Evolutionary conservation across 1,139 yeast genomes (phyloP).

Genomic region (Barnettozyma hawaiiensis): DNA sequence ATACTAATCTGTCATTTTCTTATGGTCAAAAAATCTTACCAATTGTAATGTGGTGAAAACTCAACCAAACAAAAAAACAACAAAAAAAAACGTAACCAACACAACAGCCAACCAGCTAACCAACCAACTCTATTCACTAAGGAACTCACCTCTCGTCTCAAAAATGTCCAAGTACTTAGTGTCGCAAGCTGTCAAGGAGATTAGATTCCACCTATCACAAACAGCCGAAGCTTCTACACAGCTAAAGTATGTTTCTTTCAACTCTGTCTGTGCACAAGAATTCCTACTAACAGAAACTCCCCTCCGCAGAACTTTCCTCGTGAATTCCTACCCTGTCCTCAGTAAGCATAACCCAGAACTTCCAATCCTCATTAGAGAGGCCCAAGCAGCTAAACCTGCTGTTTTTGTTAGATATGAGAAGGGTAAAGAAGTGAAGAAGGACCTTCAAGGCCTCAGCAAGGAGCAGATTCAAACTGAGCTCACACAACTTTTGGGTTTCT

Average conservation of each 20-base stretch:
- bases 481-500: conserved; percentile 15
- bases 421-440: conserved; percentile 21
- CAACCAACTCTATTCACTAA: too few relatives aligned
- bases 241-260: conserved; percentile 17
- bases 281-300: conserved; percentile 11
- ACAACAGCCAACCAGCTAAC: not conserved
- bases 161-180: conserved; percentile 10
- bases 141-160: not conserved
- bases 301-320: conserved; percentile 17
- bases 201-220: conserved; percentile 24
- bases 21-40: not conserved
- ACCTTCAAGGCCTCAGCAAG: conserved; percentile 18
- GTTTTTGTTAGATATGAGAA: conserved; percentile 23
- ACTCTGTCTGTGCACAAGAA: not conserved
- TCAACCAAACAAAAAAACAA: not conserved
- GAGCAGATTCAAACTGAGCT: conserved; percentile 18
- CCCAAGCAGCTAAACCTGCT: conserved; percentile 17
- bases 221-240: conserved; percentile 16
- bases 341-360: conserved; percentile 19
- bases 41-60: not conserved
- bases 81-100: not conserved
- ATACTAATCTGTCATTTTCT: not conserved
- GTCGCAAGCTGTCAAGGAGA: conserved; percentile 19
- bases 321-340: conserved; percentile 18
- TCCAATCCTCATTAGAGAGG: conserved; percentile 23